A percentile compares a stretch with the other conserved stretches of the same genome.
phyloP scores from a whole-genome alignment of 2,329 filamentous ascomycete species.

The Cladosporium phlei region DNA sequence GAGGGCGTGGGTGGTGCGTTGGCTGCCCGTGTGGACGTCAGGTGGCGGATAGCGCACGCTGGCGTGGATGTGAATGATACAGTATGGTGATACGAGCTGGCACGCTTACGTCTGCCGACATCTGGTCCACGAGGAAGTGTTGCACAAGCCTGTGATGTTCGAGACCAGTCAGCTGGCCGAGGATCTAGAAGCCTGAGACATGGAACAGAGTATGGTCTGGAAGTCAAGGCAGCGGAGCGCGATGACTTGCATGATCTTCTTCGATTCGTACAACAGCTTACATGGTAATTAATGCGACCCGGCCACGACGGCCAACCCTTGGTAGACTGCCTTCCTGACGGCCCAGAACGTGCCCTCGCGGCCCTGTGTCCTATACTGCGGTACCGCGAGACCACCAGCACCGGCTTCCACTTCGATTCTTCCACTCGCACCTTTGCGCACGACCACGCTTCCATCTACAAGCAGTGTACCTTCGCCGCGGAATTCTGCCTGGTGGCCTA shows the following conservation, averaged over 20 bases:
- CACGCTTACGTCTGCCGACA: no score
- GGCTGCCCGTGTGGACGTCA: neutral
- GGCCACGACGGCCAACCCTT: slow-evolving; percentile 84
- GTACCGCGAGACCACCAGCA: slow-evolving; percentile 40
- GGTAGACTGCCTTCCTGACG: slow-evolving; percentile 87
- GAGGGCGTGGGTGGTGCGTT: neutral
- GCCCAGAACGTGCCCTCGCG: slow-evolving; percentile 68
- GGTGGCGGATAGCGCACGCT: neutral
- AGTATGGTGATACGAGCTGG: no score
- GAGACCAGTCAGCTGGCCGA: neutral
- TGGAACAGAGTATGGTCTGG: neutral
- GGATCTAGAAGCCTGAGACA: neutral
- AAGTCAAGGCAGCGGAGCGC: slow-evolving; percentile 1
- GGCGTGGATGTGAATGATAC: neutral
- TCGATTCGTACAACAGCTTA: slow-evolving; percentile 11
- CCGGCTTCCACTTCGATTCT: slow-evolving; percentile 82
- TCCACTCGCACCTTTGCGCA: slow-evolving; percentile 74
- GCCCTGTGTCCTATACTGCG: slow-evolving; percentile 8
- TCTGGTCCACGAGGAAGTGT: no score
- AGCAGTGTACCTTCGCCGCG: slow-evolving; percentile 87
- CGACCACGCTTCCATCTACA: slow-evolving; percentile 81
- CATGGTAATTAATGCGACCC: slow-evolving; percentile 49
- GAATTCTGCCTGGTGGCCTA: slow-evolving; percentile 86
- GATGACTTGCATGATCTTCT: neutral
- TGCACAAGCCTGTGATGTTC: no score